phyloP scores from a whole-genome alignment of 2,329 filamentous ascomycete genomes.

The Microcera coccophila region DNA sequence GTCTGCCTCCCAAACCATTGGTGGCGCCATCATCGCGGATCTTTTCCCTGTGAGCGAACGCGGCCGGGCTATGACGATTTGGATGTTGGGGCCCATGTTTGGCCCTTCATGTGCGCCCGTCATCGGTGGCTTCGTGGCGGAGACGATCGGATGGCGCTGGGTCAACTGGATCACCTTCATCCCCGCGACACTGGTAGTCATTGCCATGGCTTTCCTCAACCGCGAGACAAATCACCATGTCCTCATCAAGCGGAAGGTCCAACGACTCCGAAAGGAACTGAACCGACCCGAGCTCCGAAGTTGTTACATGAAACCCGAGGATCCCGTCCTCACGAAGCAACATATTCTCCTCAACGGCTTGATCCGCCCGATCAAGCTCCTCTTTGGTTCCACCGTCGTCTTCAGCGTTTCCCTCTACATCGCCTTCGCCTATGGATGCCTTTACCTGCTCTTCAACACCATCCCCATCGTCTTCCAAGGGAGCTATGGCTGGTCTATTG shows the following conservation, averaged over 20 bases:
- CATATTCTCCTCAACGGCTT: conserved; percentile 45
- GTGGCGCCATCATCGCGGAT: conserved; percentile 53
- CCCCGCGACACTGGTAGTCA: conserved; percentile 27
- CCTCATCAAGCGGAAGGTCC: conserved; percentile 48
- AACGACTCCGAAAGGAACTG: conserved; percentile 43
- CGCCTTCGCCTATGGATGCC: conserved; percentile 49
- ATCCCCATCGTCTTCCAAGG: conserved; percentile 48
- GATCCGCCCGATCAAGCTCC: conserved; percentile 49
- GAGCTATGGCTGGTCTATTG: conserved; percentile 45
- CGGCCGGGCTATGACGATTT: conserved; percentile 47
- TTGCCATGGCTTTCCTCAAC: conserved; percentile 26
- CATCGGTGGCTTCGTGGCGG: conserved; percentile 47
- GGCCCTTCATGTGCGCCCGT: conserved; percentile 49
- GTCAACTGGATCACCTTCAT: conserved; percentile 52
- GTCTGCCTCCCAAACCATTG: conserved; percentile 51
- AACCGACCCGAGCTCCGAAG: conserved; percentile 39
- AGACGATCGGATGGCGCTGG: conserved; percentile 52
- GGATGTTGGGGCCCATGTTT: conserved; percentile 55
- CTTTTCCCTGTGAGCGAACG: conserved; percentile 47
- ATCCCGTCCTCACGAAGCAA: conserved; percentile 18
- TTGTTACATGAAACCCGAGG: conserved; percentile 42
- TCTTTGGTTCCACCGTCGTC: conserved; percentile 47
- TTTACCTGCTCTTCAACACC: conserved; percentile 53
- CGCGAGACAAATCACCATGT: conserved; percentile 44
- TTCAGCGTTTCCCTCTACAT: conserved; percentile 46